Base-by-base conservation (phyloP, 352 stramenopile species). In the Phytophthora pluvialis region DNA sequence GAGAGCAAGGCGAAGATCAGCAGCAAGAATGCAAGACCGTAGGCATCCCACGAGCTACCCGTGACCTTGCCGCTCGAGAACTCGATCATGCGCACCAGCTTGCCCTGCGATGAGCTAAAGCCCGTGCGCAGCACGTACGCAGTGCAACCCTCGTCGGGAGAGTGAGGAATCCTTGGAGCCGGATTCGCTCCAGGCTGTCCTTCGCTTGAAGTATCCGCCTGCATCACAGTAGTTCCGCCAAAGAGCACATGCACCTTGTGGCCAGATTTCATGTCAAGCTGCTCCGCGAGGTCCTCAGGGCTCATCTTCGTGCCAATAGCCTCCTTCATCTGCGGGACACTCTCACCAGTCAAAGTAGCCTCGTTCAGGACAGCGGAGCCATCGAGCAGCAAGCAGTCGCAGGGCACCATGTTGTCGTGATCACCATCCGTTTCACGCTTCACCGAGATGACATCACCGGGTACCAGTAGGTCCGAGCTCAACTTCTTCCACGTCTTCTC, bases 311-410 rank as follows among this genome's bases (percentile, higher is more conserved):
- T 60, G 4, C 80, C 77, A 52, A 98, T 92, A 11, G 83, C 91
- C 72, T 98, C 95, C 72, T 99, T 99, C 74, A 98, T 94, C 73
- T 99, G 97, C 10, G 97, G 97, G 31, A 99, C 92, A 61, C 92
- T 99, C 75, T 99, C 98, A 39, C 98, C 98, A 1, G 98, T 99
- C 35, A 99, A 75, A 51, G 98, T 98, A 15, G 98, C 97, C 78
- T 99, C 98, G 77, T 99, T 99, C 13, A 99, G 93, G 10, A 99
- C 96, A 42, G 92, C 96, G 25, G 86, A 91, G 10, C 98, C 98
- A 45, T 93, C 78, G 32, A 99, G 62, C 28, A 99, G 78, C 52
- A 99, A 73, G 33, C 97, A 87, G 80, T 99, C 98, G 50, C 93
- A 98, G 9, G 97, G 97, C 25, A 99, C 84, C 46, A 87, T 86